A percentile compares a stretch with the other conserved stretches of the same genome.
Evolutionary conservation across 495 filamentous ascomycete species (phyloP).

Genomic region (Cercophora sp.): DNA sequence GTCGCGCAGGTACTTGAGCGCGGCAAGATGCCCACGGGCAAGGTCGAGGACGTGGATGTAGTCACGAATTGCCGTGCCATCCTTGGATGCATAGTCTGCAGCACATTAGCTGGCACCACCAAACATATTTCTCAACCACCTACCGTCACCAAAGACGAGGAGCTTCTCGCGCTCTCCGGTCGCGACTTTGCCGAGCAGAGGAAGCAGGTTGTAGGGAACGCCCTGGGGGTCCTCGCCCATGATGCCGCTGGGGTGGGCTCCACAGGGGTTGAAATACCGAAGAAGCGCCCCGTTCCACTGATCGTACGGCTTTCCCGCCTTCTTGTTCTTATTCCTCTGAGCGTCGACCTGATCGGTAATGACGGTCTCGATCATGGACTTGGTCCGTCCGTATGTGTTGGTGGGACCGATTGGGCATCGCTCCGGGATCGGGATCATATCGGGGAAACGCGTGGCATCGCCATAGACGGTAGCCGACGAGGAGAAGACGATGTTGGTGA

Average conservation of each 20-base stretch:
- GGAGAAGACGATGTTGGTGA: conserved; percentile 96
- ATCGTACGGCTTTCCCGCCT: conserved; percentile 69
- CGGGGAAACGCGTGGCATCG: conserved; percentile 89
- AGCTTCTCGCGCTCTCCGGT: conserved; percentile 93
- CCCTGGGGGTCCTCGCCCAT: conserved; percentile 99
- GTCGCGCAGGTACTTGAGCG: conserved; percentile 85
- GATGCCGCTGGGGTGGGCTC: conserved; percentile 89
- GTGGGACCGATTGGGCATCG: conserved; percentile 92
- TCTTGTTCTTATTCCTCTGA: conserved; percentile 76
- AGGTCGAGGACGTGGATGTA: conserved; percentile 87
- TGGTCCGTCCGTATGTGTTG: conserved; percentile 96
- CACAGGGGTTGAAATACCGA: conserved; percentile 96
- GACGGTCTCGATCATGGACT: conserved; percentile 82
- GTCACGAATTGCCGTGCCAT: conserved; percentile 72
- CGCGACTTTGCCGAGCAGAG: conserved; percentile 90
- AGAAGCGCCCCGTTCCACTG: conserved; percentile 92
- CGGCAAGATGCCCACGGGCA: conserved; percentile 82
- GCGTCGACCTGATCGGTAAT: conserved; percentile 89
- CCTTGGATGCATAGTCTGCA: conserved; percentile 82
- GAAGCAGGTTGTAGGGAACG: conserved; percentile 92
- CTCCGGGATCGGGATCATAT: conserved; percentile 99
- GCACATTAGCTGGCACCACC: no score
- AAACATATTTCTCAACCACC: no score
- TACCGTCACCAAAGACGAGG: conserved; percentile 90
- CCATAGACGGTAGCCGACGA: conserved; percentile 96